Percentiles rank a stretch among this genome's conserved stretches.
These are phyloP conservation scores for Fusarium brachygibbosum DNA, from an alignment of 2,329 filamentous ascomycete species.

Conservation along the genomic window DNA sequence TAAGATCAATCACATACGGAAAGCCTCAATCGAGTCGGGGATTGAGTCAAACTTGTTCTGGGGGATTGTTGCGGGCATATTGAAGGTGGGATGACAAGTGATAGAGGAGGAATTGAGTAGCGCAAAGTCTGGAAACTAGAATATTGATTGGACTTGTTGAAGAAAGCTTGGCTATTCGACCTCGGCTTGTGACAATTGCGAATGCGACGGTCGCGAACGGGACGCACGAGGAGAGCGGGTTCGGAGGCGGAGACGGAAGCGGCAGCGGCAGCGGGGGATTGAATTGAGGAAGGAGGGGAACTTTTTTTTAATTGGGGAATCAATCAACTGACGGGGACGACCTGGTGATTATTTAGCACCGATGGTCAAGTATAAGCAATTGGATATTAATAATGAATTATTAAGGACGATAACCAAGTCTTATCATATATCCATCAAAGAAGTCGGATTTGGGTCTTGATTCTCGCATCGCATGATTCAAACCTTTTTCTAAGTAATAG, in stretches of 20 bases:
- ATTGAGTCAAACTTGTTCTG: conserved; percentile 73
- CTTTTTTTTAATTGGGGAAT: conserved; percentile 24
- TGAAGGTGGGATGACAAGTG: conserved; percentile 22
- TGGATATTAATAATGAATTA: neutral
- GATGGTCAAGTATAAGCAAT: neutral
- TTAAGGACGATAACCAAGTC: neutral
- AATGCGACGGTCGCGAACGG: conserved; percentile 40
- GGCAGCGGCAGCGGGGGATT: conserved; percentile 28
- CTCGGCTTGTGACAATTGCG: conserved; percentile 39
- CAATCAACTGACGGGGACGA: conserved; percentile 16
- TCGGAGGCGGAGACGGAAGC: conserved; percentile 43
- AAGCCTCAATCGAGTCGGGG: conserved; percentile 73
- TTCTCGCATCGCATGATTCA: conserved; percentile 47
- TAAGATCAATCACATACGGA: conserved; percentile 63
- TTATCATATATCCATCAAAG: conserved; percentile 2
- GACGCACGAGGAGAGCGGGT: conserved; percentile 41
- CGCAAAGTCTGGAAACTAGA: conserved; percentile 1
- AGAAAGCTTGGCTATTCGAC: conserved; percentile 25
- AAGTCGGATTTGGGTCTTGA: conserved; percentile 5
- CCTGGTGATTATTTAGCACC: conserved; percentile 23
- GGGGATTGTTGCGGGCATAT: conserved; percentile 67
- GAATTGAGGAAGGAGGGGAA: conserved; percentile 29
- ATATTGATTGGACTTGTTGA: conserved; percentile 4
- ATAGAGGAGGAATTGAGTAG: conserved; percentile 12
- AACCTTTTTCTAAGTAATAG: conserved; percentile 21